Percentiles rank a stretch among this genome's conserved stretches.
Conservation (phyloP, 441 rosid species). For the Geranium incanum region DNA sequence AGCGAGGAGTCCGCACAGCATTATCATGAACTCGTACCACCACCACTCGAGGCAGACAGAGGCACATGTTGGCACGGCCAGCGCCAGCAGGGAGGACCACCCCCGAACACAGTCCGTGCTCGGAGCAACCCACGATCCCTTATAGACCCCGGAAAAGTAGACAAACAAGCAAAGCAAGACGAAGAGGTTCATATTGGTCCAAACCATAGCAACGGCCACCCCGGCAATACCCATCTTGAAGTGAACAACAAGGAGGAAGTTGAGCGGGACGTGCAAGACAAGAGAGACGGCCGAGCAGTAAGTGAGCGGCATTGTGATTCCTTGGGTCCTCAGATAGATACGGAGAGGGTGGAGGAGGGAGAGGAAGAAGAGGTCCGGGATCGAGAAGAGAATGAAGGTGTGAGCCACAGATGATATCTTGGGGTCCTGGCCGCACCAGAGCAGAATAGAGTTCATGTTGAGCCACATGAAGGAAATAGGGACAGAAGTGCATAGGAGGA, state of each 20-base stretch:
- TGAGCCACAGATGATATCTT: conserved; percentile 73
- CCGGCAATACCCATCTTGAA: conserved; percentile 78
- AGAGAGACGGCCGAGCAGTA: conserved; percentile 82
- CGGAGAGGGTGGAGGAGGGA: conserved; percentile 91
- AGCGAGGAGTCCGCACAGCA: conserved; percentile 65
- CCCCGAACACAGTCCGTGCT: conserved; percentile 62
- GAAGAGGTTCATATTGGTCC: conserved; percentile 77
- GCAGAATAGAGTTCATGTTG: conserved; percentile 58
- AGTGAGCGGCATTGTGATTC: conserved; percentile 74
- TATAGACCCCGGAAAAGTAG: conserved; percentile 60
- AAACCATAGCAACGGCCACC: conserved; percentile 84
- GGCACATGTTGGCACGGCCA: conserved; percentile 77
- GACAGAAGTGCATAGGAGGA: conserved; percentile 67
- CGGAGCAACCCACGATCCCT: conserved; percentile 75
- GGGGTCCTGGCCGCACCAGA: conserved; percentile 76
- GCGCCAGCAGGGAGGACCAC: conserved; percentile 76
- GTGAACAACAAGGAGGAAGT: conserved; percentile 59
- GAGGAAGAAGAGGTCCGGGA: conserved; percentile 85
- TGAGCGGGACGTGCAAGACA: conserved; percentile 68
- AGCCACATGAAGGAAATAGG: conserved; percentile 84
- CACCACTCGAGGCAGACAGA: conserved; percentile 99
- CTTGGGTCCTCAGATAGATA: conserved; percentile 73
- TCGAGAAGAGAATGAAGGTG: conserved; percentile 59
- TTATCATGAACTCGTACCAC: conserved; percentile 98
- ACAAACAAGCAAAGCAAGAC: conserved; percentile 53